Base-by-base conservation (phyloP, 1,284 basidiomycete species). In the Pyrrhoderma noxium region DNA sequence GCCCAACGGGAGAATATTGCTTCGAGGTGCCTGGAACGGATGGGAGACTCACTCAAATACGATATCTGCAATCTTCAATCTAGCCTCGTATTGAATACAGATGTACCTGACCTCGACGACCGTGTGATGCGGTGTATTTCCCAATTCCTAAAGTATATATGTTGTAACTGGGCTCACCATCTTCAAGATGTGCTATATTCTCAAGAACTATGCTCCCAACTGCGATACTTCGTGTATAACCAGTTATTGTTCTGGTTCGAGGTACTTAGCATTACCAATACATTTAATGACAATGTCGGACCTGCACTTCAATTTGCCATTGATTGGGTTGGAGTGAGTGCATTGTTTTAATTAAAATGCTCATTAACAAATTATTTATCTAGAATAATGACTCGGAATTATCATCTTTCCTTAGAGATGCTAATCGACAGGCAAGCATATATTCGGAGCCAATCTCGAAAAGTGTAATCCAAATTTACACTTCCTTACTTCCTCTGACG, bases 161-260 rank as follows among this genome's bases (percentile, higher is more conserved):
- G 2, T 11, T 31, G 7, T 31, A 5, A 31, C 11, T 31, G 27
- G 38, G 38, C 14, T 14, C 5, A 40, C 8, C 38, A 40, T 40
- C 38, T 40, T 5, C 38, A 21, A 8, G 38, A 40, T 16, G 38
- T 21, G n/a, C 38, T 14, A 5, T 40, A 40, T 40, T 40, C 38
- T 7, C 38, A 7, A 8, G 23, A 8, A 18, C 36, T 49, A 18
- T 3, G 13, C 9, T 13, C 27, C 5, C 14, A 19, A 16, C 40
- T 51, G 1, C 11, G 16, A 16, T 27, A 51, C 8, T 63, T 60
- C 46, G 21, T 63, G 4, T 36, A 56, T 14, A 25, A 41, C 2
- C 47, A 56, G 16, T 52, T 63, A 3, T 53, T 64, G 0, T 61
- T 51, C 52, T 66, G 64, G 64, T 44, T 66, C 19, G 64, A 66